Conservation (phyloP, 352 stramenopile species). For the Globisporangium middletonii region DNA sequence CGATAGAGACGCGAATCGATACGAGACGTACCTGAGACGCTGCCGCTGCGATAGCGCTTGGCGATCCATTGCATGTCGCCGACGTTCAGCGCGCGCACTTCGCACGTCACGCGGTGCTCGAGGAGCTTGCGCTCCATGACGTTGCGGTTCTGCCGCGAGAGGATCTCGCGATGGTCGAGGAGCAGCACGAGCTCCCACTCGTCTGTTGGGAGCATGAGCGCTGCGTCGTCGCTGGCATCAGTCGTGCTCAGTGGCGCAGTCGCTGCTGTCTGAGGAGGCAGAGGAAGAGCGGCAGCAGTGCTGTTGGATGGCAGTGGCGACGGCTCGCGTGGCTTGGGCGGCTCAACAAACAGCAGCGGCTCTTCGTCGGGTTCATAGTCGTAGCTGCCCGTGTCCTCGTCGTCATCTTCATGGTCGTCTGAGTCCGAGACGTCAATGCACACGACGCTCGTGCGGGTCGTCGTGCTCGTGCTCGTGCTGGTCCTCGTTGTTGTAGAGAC, state of each 20-base stretch:
- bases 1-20: not conserved
- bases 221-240: not conserved
- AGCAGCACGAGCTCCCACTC: constrained; percentile 75
- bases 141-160: constrained; percentile 61
- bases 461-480: too few species aligned
- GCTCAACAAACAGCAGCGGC: not conserved
- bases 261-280: not conserved
- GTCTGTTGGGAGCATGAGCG: constrained; percentile 28
- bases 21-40: constrained; percentile 4
- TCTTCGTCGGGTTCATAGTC: constrained; percentile 13
- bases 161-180: constrained; percentile 77
- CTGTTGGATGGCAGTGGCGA: not conserved
- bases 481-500: too few species aligned
- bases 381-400: not conserved
- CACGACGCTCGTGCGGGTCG: constrained; percentile 4
- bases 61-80: constrained; percentile 80
- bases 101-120: constrained; percentile 70
- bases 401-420: constrained; percentile 11
- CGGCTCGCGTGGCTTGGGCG: not conserved
- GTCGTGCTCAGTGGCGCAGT: not conserved
- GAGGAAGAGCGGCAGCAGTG: not conserved
- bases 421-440: constrained; percentile 44
- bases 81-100: constrained; percentile 68
- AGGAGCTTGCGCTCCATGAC: constrained; percentile 80
- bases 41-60: constrained; percentile 32